A percentile compares a stretch with the other conserved stretches of the same genome.
phyloP scores from a whole-genome alignment of 2,329 filamentous ascomycete species.

The Aspergillus caelatus region DNA sequence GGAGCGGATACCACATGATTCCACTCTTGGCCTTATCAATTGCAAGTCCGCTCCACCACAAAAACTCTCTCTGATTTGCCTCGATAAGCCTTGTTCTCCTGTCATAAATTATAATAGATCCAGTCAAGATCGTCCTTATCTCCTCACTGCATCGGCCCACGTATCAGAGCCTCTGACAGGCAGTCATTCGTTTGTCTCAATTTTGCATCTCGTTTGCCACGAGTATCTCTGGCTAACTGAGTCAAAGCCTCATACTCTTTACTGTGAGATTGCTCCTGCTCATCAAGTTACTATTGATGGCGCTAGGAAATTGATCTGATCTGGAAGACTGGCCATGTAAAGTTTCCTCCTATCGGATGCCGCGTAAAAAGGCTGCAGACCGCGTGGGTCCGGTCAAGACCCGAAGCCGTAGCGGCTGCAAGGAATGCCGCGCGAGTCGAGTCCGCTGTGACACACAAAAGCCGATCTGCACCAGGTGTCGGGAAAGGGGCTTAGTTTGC shows the following conservation, averaged over 20 bases:
- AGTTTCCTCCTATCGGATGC: slow-evolving; percentile 29
- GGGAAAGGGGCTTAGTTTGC: slow-evolving; percentile 38
- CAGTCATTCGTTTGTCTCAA: not conserved
- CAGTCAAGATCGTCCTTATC: not conserved
- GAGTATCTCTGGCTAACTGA: not conserved
- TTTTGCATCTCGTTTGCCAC: not conserved
- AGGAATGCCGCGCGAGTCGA: slow-evolving; percentile 44
- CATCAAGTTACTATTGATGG: slow-evolving; percentile 8
- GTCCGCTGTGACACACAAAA: slow-evolving; percentile 46
- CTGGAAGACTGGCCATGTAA: slow-evolving; percentile 28
- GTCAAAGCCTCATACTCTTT: not conserved
- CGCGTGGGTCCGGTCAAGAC: slow-evolving; percentile 40
- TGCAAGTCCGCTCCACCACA: not conserved
- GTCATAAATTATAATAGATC: slow-evolving; percentile 4
- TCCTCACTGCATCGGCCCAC: not conserved
- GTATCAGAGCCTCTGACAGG: not conserved
- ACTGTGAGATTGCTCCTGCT: not conserved
- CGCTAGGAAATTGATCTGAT: slow-evolving; percentile 3
- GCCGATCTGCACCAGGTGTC: slow-evolving; percentile 42
- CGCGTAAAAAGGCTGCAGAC: slow-evolving; percentile 41
- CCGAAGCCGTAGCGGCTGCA: slow-evolving; percentile 45
- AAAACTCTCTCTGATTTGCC: not conserved
- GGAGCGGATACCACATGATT: not conserved
- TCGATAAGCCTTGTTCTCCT: not conserved
- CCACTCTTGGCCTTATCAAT: slow-evolving; percentile 7